Base-by-base conservation (phyloP, 495 filamentous ascomycete genomes). In the Oidiodendron maius region DNA sequence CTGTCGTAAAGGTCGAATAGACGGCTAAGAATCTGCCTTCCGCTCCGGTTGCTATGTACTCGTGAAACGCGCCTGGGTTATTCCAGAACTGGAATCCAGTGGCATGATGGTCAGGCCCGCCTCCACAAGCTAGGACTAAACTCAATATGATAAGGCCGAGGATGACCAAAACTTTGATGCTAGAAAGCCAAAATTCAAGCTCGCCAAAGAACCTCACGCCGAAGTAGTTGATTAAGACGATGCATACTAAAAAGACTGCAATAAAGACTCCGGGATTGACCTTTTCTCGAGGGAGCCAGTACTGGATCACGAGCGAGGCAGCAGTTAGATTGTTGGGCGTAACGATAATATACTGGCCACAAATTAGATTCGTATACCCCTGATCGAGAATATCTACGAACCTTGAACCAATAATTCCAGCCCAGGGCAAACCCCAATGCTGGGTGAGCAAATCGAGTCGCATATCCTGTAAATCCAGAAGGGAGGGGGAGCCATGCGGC, bases 1-100 rank as follows among this genome's bases (percentile, higher is more conserved):
- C 86, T 9, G 77, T 83, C 30, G 88, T 80, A 56, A 91, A 75
- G 16, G 80, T 82, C 4, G 78, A 76, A 86, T 86, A 93, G 61
- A 91, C 79, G 4, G 72, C 84, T 21, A 86, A 69, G 67, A 91
- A 91, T 24, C 75, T 58, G 2, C 82, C 82, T 26, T 66, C 67
- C 18, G 23, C 16, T 6, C 10, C 79, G 77, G 32, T 64, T 68
- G 76, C 71, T 9, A 55, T 47, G 18, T 56, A 56, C 17, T 32
- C 37, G 23, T 67, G 5, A 76, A 88, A 86, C 10, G 85, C 76
- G 2, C 86, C 86, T 0, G 85, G 85, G 52, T 84, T 52, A 2
- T 74, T 67, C 86, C 86, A 89, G 59, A 83, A 85, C 21, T 70
- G 68, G 56, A 85, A 84, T 3, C 83, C 83, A 18, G 76, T 68